Evolutionary conservation across 306 rosid genomes (phyloP).

Genomic region (Cucumis hystrix): DNA sequence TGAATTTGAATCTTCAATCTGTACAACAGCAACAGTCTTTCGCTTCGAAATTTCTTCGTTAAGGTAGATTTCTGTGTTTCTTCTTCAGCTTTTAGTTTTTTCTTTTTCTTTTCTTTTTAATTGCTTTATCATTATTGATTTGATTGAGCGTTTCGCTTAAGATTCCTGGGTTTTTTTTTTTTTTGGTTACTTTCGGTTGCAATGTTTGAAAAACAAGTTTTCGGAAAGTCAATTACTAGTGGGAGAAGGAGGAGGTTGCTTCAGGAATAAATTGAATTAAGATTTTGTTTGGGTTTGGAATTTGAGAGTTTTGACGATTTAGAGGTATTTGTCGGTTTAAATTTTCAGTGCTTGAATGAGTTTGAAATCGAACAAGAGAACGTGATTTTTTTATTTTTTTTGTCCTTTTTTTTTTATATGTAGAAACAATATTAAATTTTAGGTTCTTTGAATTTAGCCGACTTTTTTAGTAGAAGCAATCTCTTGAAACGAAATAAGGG

Average conservation of each 20-base stretch:
- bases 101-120: no score
- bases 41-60: not conserved
- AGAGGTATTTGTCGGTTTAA: not conserved
- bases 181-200: not conserved
- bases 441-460: not conserved
- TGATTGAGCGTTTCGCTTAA: not conserved
- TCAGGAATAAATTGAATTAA: not conserved
- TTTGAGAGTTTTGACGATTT: not conserved
- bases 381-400: not conserved
- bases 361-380: not conserved
- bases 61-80: constrained; percentile 1
- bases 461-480: constrained; percentile 1
- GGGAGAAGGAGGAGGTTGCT: not conserved
- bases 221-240: not conserved
- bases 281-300: not conserved
- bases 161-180: not conserved
- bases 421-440: not conserved
- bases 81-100: not conserved
- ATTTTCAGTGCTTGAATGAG: not conserved
- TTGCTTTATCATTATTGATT: not conserved
- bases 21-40: not conserved
- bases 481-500: not conserved
- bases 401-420: not conserved
- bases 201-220: constrained; percentile 8
- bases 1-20: not conserved